phyloP scores from a whole-genome alignment of 2,329 filamentous ascomycete species.

The Trichoderma sp. region DNA sequence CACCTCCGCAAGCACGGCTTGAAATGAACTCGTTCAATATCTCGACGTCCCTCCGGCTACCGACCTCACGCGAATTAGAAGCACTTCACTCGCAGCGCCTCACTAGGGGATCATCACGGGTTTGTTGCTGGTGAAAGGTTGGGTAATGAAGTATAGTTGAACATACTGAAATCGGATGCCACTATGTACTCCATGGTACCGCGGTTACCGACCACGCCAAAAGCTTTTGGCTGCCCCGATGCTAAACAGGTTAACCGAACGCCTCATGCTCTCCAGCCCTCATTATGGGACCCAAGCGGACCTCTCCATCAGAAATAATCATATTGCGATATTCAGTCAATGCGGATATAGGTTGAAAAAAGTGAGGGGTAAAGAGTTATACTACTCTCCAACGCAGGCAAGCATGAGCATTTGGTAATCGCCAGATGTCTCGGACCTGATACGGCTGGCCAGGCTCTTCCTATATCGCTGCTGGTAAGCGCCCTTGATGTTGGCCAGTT shows the following conservation, averaged over 20 bases:
- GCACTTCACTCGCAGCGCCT: neutral
- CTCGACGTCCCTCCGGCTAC: no score
- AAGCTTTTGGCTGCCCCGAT: neutral
- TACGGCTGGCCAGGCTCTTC: slow-evolving; percentile 66
- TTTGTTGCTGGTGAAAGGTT: neutral
- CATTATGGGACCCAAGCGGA: neutral
- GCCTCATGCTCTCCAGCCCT: slow-evolving; percentile 10
- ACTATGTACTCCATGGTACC: neutral
- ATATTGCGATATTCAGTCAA: neutral
- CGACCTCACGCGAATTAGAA: no score
- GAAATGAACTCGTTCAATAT: no score
- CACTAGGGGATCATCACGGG: neutral
- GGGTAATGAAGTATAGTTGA: neutral
- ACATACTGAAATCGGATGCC: neutral
- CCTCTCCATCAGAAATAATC: slow-evolving; percentile 5
- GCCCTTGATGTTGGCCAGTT: slow-evolving; percentile 74
- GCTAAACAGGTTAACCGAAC: slow-evolving; percentile 3
- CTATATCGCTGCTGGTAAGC: slow-evolving; percentile 75
- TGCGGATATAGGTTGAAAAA: neutral
- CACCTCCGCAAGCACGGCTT: neutral
- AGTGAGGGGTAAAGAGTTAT: neutral
- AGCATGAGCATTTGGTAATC: slow-evolving; percentile 79
- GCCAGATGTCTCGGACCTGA: slow-evolving; percentile 81
- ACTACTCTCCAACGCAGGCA: slow-evolving; percentile 60
- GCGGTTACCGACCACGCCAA: neutral